Evolutionary conservation across 495 filamentous ascomycete species (phyloP).

Genomic region (Gamarada debralockiae): DNA sequence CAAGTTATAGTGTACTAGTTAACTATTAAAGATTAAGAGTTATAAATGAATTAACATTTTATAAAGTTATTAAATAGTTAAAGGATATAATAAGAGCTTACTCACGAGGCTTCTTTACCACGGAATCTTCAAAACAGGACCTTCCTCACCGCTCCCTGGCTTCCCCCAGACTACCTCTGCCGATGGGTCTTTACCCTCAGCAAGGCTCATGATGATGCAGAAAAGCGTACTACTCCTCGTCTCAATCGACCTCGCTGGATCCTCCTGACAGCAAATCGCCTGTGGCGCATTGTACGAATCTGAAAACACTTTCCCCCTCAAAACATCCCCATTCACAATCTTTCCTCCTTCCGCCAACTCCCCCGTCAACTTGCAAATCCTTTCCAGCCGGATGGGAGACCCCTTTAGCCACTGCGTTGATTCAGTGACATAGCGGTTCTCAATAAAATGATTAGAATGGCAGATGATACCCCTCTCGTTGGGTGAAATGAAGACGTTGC

Average conservation of each 20-base stretch:
- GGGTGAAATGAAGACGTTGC: slow-evolving; percentile 43
- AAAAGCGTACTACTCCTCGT: slow-evolving; percentile 6
- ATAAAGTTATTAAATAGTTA: too few species aligned
- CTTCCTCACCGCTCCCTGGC: slow-evolving; percentile 8
- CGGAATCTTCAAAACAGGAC: slow-evolving; percentile 5
- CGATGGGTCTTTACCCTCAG: background rate
- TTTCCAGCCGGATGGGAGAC: slow-evolving; percentile 44
- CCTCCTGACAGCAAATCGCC: slow-evolving; percentile 9
- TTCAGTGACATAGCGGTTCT: slow-evolving; percentile 36
- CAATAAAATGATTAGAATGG: slow-evolving; percentile 62
- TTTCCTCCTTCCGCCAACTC: slow-evolving; percentile 19
- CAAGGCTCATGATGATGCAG: slow-evolving; percentile 5
- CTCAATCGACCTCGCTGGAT: background rate
- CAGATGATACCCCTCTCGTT: slow-evolving; percentile 43
- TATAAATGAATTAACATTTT: too few species aligned
- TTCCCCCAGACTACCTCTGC: slow-evolving; percentile 10
- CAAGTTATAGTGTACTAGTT: too few species aligned
- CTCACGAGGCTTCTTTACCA: background rate
- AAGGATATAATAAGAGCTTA: too few species aligned
- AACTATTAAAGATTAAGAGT: too few species aligned
- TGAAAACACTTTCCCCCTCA: slow-evolving; percentile 4
- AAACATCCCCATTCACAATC: background rate
- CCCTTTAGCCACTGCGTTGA: slow-evolving; percentile 52
- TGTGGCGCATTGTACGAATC: slow-evolving; percentile 11
- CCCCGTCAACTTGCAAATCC: slow-evolving; percentile 38